phyloP scores from a whole-genome alignment of 768 basidiomycete genomes.

The Xerocomellus amylosporus region DNA sequence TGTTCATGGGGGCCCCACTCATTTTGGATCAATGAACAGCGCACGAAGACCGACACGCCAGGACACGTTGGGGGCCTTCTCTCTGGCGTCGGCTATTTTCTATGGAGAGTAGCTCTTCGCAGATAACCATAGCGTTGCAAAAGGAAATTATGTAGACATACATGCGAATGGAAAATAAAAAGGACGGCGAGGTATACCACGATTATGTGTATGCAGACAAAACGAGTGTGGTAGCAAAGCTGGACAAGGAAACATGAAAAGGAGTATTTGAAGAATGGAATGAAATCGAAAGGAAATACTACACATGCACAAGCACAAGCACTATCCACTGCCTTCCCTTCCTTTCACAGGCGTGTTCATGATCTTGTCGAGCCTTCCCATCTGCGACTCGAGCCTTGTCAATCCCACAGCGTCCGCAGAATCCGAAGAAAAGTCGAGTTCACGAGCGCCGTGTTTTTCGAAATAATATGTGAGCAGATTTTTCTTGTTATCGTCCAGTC shows the following conservation, averaged over 20 bases:
- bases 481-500: slow-evolving; percentile 86
- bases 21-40: slow-evolving; percentile 34
- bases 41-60: slow-evolving; percentile 51
- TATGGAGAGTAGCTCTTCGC: slow-evolving; percentile 31
- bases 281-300: background rate
- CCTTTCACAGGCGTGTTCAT: slow-evolving; percentile 65
- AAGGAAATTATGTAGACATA: slow-evolving; percentile 8
- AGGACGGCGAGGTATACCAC: slow-evolving; percentile 9
- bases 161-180: slow-evolving; percentile 3
- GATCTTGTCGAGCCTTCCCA: slow-evolving; percentile 74
- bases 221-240: slow-evolving; percentile 14
- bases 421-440: slow-evolving; percentile 34
- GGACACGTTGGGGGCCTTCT: slow-evolving; percentile 71
- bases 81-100: slow-evolving; percentile 55
- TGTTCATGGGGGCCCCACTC: background rate
- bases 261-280: background rate
- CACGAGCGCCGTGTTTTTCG: slow-evolving; percentile 80
- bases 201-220: slow-evolving; percentile 8
- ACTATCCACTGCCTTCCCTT: slow-evolving; percentile 14
- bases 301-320: background rate
- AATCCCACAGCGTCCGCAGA: slow-evolving; percentile 44
- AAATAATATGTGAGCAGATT: slow-evolving; percentile 87
- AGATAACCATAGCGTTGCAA: slow-evolving; percentile 14
- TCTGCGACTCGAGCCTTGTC: slow-evolving; percentile 75
- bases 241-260: background rate